Base-by-base conservation (phyloP, 1,139 yeast species). In the Trichomonascaceae sp. region DNA sequence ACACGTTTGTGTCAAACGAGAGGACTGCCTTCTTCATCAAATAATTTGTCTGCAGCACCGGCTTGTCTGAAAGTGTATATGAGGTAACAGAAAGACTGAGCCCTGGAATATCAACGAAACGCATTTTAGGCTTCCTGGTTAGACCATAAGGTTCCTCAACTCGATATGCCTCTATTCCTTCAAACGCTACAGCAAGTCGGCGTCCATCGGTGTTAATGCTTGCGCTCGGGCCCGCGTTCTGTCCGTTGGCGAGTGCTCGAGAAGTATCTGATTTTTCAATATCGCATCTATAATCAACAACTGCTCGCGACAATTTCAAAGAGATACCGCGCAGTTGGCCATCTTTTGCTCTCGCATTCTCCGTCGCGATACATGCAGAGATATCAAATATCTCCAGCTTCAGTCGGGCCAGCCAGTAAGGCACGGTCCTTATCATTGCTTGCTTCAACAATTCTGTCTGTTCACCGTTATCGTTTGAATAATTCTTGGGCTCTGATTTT, bases 391-490 rank as follows among this genome's bases (percentile, higher is more conserved):
- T 57, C 24, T 62, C 64, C 43, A 70, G 54, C 41, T 61, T 60
- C 39, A 68, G 51, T 9, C 59, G 57, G 3, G 63, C 51, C 15
- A 71, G 61, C 72, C 73, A 70, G 0, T 61, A 52, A 0, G 75
- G 75, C 2, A 71, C 43, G 32, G 60, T 58, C 13, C 70, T 60
- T 32, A 71, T 36, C 4, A 36, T 36, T 4, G 17, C 17, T 17
- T 17, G 17, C 7, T 36, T 36, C 41, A 15, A n/a, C 8, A 17
- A 5, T n/a, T 36, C 17, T 17, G 41, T 17, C 4, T 15, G 5
- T 13, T 36, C 41, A 20, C 44, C 45, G 15, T 12, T 17, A n/a
- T 15, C 44, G 19, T 20, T 32, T 10, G 44, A 19, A 32, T 19
- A 10, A 43, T 18, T 24, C 19, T 39, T 15, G 43, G 27, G 39